Conservation (phyloP, 2,329 filamentous ascomycete species). For the Ceratocystis cubensis region DNA sequence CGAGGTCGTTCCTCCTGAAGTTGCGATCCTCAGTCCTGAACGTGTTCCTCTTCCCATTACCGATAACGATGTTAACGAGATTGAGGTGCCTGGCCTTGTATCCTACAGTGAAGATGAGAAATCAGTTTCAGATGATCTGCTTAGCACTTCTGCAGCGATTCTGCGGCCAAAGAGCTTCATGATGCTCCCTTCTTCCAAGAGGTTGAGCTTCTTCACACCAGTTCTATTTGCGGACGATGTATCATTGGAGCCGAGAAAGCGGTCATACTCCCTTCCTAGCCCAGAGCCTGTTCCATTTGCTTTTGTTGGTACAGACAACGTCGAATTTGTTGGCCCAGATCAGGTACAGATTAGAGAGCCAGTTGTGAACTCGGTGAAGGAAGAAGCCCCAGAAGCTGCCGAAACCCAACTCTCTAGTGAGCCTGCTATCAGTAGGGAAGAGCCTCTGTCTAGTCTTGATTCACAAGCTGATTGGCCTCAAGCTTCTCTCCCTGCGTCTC, state of each 20-base stretch:
- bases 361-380: not conserved
- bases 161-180: slow-evolving; percentile 39
- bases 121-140: slow-evolving; percentile 30
- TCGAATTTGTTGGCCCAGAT: slow-evolving; percentile 16
- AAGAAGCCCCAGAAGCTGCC: not conserved
- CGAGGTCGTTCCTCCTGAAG: slow-evolving; percentile 28
- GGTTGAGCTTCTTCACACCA: slow-evolving; percentile 18
- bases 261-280: slow-evolving; percentile 40
- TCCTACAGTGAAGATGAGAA: slow-evolving; percentile 51
- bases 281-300: slow-evolving; percentile 26
- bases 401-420: not conserved
- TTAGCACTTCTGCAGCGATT: slow-evolving; percentile 23
- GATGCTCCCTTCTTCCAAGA: slow-evolving; percentile 26
- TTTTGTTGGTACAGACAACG: slow-evolving; percentile 20
- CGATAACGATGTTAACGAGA: slow-evolving; percentile 61
- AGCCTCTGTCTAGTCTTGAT: not conserved
- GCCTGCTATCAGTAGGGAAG: not conserved
- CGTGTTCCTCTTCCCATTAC: slow-evolving; percentile 55
- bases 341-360: not conserved
- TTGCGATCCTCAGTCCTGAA: slow-evolving; percentile 32
- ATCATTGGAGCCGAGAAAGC: slow-evolving; percentile 30
- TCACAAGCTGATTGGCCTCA: not conserved
- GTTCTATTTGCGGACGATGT: slow-evolving; percentile 17
- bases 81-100: slow-evolving; percentile 61
- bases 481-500: not conserved